Evolutionary conservation across 1,284 basidiomycete genomes (phyloP), one percentile per base, ranked within the genome.

Genomic region (Cystobasidiaceae sp.): DNA sequence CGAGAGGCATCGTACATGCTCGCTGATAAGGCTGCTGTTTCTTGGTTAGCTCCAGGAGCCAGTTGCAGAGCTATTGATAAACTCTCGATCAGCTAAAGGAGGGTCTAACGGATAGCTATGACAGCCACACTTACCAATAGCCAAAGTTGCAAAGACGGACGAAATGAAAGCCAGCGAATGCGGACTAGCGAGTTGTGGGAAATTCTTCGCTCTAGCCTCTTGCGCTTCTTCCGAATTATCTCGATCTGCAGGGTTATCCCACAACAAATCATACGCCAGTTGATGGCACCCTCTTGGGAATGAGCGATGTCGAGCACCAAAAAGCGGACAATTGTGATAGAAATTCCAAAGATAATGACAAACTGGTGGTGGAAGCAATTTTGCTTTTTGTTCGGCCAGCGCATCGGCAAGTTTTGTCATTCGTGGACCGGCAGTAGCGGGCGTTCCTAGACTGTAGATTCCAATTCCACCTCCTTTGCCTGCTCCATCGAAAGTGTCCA

Each of bases 311-410:
- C 50, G 25, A 23, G 44, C 61, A 9, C 51, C 32, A 23, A 55
- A 45, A 6, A 64, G 32, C 13, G 39, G 50, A 46, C 34, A 45
- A 5, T 34, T 33, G 32, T 64, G 49, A 23, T 46, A 64, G 41
- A 55, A 46, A 19, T 64, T 50, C 49, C 51, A 64, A 8, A 64
- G 51, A 39, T 64, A 64, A 30, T 64, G 61, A 39, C 61, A 64
- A 2, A 64, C 44, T 4, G 37, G 25, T 28, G 61, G 28, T 3
- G 61, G 61, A 30, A 45, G 61, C 3, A 64, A 37, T 25, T 64
- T 64, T 4, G 52, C 43, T 27, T 64, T 64, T 25, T 64, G 61
- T 32, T 56, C 52, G 8, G 30, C 39, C n/a, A 64, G 17, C 25
- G 61, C 61, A 32, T 64, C 61, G 13, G 52, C 52, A 8, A 64